Base-by-base conservation (phyloP, 2,329 filamentous ascomycete species). In the Paracamarosporium sp. region DNA sequence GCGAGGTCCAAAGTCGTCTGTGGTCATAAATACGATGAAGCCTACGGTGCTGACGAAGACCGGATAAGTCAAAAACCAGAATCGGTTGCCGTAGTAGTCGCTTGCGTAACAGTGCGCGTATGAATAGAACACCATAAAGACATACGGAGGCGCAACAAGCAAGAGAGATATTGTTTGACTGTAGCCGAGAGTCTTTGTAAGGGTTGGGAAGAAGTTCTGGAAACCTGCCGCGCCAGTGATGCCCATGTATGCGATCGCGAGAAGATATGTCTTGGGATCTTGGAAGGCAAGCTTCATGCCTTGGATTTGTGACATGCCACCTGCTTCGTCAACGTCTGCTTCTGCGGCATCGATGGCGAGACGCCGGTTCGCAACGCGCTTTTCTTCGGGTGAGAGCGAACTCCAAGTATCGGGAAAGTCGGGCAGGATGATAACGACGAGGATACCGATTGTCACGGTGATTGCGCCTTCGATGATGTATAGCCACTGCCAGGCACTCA, bases 111-210 rank as follows among this genome's bases (percentile, higher is more conserved):
- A 78, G 63, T 83, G 80, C 4, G 61, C 61, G 27, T 80, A 69
- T 20, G 60, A 66, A 60, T 80, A 69, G 44, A 82, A 86, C n/a
- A 87, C 71, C 27, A 88, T 76, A 65, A 86, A 87, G 3, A 82
- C 78, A 82, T 86, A 88, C 0, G 86, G 86, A 1, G 85, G 85
- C 1, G 84, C 78, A 65, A 82, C 84, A 77, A 86, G 82, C 17
- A 86, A 76, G 12, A 86, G 76, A 0, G 83, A 86, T 0, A 82
- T 80, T 1, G 84, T 79, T 53, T 84, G 81, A 33, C 55, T 68
- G 61, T 85, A 86, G 24, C 83, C 83, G 6, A 86, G 78, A 0
- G 84, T 85, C 17, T 73, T 73, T 0, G 84, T 85, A 27, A 86
- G 76, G 0, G 83, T 81, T 0, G 83, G 83, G 70, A 85, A 85